Base-by-base conservation (phyloP, 805 yeast species). In the Pichia nanzhaoensis region DNA sequence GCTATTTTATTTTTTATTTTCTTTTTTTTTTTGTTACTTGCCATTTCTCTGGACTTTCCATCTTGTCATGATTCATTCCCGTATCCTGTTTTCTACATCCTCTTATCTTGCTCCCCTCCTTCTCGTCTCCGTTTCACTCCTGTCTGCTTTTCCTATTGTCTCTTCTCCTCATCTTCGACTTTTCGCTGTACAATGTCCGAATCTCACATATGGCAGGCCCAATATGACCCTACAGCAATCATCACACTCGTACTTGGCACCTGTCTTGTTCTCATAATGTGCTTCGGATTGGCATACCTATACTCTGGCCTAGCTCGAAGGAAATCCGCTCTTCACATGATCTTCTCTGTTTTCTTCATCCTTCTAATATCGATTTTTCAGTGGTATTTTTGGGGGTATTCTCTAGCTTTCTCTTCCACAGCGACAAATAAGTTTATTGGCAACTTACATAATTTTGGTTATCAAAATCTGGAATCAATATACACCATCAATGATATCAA, bases 341-440 rank as follows among this genome's bases (percentile, higher is more conserved):
- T 89, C 27, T 87, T 95, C 84, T 75, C 88, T 5, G 79, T 85
- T 5, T 73, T 83, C 51, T 78, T 88, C 7, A 54, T 55, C 10
- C 48, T 56, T 18, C 42, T 52, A 34, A 43, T 55, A 3, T 88
- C 84, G 1, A 73, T 78, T 44, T 78, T 89, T 59, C 96, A 89
- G 61, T 91, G 98, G 98, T 91, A 89, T 64, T 88, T 91, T 61
- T 93, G 98, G 96, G 97, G 96, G n/a, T 90, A 87, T 61, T 87
- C 96, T 0, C 66, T 91, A 36, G 95, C 98, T 4, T 89, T 93
- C 57, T 79, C 91, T 0, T 56, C 73, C n/a, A 75, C 84, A 0
- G 88, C 96, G 2, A 69, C 82, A 30, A 89, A 90, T 64, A 79
- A 82, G 37, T 93, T 82, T 62, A 91, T 91, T 55, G 99, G 99